Percentiles rank a stretch among this genome's conserved stretches.
Evolutionary conservation across 1,284 basidiomycete species (phyloP).

Genomic region (Baeospora myosura): DNA sequence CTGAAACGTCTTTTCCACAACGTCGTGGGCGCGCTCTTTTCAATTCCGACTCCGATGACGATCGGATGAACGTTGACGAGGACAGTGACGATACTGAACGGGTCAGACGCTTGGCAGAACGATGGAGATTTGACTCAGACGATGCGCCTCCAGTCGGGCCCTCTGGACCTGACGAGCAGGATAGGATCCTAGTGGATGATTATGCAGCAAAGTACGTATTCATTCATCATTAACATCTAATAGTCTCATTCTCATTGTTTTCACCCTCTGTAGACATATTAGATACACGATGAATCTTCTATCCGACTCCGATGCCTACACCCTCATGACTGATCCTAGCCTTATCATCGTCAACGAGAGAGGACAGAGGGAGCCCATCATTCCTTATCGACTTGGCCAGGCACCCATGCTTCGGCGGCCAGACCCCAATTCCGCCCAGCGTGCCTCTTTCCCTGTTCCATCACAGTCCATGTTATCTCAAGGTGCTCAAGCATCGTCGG

Average conservation of each 20-base stretch:
- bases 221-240: too few relatives aligned
- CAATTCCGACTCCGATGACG: conserved; percentile 18
- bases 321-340: conserved; percentile 37
- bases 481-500: background rate
- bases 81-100: conserved; percentile 36
- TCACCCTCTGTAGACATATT: conserved; percentile 55
- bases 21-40: conserved; percentile 7
- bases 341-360: conserved; percentile 31
- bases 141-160: conserved; percentile 50
- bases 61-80: conserved; percentile 27
- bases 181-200: conserved; percentile 64
- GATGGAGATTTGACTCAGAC: conserved; percentile 67
- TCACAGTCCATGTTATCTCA: background rate
- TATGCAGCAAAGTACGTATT: conserved; percentile 49
- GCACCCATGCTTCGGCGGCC: conserved; percentile 6
- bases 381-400: conserved; percentile 29
- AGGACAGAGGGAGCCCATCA: conserved; percentile 28
- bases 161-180: conserved; percentile 61
- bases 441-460: background rate
- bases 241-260: too few relatives aligned
- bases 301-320: conserved; percentile 35
- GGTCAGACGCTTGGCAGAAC: conserved; percentile 41
- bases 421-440: background rate
- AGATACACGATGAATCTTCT: conserved; percentile 50
- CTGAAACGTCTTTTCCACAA: conserved; percentile 16